Evolutionary conservation across 805 yeast species (phyloP).

Genomic region (Candida montana): DNA sequence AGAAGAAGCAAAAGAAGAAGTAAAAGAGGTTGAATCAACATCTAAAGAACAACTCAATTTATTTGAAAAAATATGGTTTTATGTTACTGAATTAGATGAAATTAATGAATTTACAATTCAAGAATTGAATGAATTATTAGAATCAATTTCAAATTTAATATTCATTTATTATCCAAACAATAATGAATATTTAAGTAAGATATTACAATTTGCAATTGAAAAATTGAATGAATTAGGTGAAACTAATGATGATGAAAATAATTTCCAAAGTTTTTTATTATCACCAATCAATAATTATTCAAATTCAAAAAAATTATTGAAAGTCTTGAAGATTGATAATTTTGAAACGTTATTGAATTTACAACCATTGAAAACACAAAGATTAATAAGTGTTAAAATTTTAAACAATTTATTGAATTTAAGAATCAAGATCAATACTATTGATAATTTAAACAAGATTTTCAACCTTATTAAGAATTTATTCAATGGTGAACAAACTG

Average conservation of each 20-base stretch:
- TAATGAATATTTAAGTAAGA: slow-evolving; percentile 51
- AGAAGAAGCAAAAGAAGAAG: slow-evolving; percentile 8
- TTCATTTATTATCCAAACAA: slow-evolving; percentile 62
- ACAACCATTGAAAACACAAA: slow-evolving; percentile 48
- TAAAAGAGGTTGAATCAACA: no score
- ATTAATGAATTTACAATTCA: slow-evolving; percentile 58
- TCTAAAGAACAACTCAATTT: slow-evolving; percentile 27
- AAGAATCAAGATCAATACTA: slow-evolving; percentile 32
- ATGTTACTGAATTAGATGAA: slow-evolving; percentile 49
- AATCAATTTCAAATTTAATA: slow-evolving; percentile 59
- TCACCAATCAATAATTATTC: slow-evolving; percentile 42
- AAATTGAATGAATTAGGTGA: slow-evolving; percentile 32
- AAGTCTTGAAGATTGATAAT: slow-evolving; percentile 36
- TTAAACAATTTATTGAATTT: slow-evolving; percentile 48
- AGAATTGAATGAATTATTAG: slow-evolving; percentile 59
- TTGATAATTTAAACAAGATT: slow-evolving; percentile 50
- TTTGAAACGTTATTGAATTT: slow-evolving; percentile 51
- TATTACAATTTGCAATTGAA: slow-evolving; percentile 49
- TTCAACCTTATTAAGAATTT: slow-evolving; percentile 45
- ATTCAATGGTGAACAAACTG: slow-evolving; percentile 27
- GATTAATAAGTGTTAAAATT: slow-evolving; percentile 54
- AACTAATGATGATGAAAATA: slow-evolving; percentile 17
- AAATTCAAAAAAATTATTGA: slow-evolving; percentile 22
- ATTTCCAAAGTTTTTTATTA: slow-evolving; percentile 40
- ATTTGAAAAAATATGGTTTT: slow-evolving; percentile 63